Evolutionary conservation across 2,329 filamentous ascomycete species (phyloP).

Genomic region (Aspergillaceae sp.): DNA sequence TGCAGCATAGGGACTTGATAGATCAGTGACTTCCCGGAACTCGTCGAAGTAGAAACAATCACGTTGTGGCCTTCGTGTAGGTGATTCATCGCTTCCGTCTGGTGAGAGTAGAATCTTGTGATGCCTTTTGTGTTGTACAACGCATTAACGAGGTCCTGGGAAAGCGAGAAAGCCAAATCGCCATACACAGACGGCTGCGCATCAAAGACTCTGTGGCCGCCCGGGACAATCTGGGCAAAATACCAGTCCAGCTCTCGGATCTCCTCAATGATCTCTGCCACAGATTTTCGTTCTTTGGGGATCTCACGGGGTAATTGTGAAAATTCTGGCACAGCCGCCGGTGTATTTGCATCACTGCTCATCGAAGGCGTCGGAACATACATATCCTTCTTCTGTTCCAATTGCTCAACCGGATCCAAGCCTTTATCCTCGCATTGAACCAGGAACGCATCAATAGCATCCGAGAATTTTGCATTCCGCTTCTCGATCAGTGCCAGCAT

Average conservation of each 20-base stretch:
- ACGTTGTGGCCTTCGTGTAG: conserved; percentile 75
- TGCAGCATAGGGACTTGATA: conserved; percentile 91
- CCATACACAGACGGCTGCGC: conserved; percentile 73
- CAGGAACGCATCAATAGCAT: conserved; percentile 68
- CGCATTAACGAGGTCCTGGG: conserved; percentile 89
- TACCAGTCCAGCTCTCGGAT: conserved; percentile 82
- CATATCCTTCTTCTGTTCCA: conserved; percentile 51
- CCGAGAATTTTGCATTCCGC: conserved; percentile 72
- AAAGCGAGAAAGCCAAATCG: conserved; percentile 75
- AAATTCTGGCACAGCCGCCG: conserved; percentile 36
- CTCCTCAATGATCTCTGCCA: conserved; percentile 77
- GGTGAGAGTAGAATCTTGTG: conserved; percentile 78
- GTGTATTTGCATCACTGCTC: conserved; percentile 29
- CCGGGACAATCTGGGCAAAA: conserved; percentile 80
- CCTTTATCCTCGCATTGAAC: conserved; percentile 57
- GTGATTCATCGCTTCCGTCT: conserved; percentile 86
- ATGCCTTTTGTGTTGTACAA: conserved; percentile 88
- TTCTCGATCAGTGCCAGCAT: conserved; percentile 85
- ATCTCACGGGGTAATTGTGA: conserved; percentile 53
- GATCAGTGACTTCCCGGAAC: conserved; percentile 95
- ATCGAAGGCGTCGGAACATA: conserved; percentile 55
- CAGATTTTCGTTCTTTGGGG: conserved; percentile 67
- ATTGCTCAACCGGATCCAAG: conserved; percentile 57
- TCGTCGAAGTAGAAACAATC: conserved; percentile 89
- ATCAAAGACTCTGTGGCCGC: conserved; percentile 86